A percentile compares a stretch with the other conserved stretches of the same genome.
Conservation (phyloP, 2,329 filamentous ascomycete species). For the Penicillium sp. region DNA sequence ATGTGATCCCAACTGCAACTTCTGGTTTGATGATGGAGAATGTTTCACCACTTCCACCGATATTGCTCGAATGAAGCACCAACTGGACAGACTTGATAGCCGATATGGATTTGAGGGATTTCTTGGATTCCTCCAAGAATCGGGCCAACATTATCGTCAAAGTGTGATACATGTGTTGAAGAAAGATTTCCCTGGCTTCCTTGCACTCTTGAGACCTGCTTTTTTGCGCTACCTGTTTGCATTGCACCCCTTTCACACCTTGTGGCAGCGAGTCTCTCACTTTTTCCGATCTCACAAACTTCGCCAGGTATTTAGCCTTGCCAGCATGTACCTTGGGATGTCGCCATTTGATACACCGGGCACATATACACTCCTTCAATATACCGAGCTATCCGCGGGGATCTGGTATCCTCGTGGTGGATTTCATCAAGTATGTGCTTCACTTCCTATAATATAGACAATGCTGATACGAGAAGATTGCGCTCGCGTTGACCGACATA, state of each 20-base stretch:
- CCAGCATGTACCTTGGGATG: conserved; percentile 14
- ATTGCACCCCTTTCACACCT: conserved; percentile 10
- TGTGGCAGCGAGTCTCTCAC: conserved; percentile 4
- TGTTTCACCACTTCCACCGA: conserved; percentile 6
- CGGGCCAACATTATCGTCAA: neutral
- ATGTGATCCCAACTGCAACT: conserved; percentile 11
- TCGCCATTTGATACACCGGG: conserved; percentile 5
- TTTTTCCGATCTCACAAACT: conserved; percentile 9
- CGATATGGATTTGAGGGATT: neutral
- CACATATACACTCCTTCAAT: conserved; percentile 12
- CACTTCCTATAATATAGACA: neutral
- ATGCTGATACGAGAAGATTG: neutral
- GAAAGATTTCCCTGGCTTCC: conserved; percentile 2
- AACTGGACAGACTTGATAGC: neutral
- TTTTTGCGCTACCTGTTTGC: conserved; percentile 8
- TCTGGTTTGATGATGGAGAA: conserved; percentile 8
- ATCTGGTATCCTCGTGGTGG: conserved; percentile 11
- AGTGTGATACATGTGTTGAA: conserved; percentile 5
- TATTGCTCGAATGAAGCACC: conserved; percentile 5
- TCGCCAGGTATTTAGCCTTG: conserved; percentile 7
- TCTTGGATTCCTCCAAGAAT: conserved; percentile 1
- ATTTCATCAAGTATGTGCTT: conserved; percentile 6
- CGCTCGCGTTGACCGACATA: neutral
- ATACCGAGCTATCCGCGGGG: conserved; percentile 2
- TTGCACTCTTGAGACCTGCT: conserved; percentile 7